These are phyloP conservation scores for Mucor velutinosus DNA, from an alignment of 371 early-diverging fungal species.

Conservation along the genomic window DNA sequence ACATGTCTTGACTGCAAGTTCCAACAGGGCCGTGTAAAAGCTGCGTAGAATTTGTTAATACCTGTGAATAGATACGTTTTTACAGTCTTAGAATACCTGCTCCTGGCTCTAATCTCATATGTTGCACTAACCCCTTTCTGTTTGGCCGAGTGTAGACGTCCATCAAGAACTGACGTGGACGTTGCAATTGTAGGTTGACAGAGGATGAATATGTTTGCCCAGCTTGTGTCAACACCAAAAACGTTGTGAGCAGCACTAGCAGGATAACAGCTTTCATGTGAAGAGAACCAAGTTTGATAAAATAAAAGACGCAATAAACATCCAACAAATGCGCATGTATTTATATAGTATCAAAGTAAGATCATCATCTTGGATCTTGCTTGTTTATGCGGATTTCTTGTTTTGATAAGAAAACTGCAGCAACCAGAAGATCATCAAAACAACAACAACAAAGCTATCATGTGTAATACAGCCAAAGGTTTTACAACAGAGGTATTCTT, in stretches of 20 bases:
- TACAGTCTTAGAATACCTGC: neutral
- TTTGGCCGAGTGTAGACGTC: neutral
- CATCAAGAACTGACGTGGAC: neutral
- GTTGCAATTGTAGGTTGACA: neutral
- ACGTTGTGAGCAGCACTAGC: neutral
- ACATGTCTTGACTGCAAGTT: neutral
- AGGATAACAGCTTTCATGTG: neutral
- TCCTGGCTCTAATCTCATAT: neutral
- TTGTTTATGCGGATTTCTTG: neutral
- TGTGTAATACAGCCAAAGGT: neutral
- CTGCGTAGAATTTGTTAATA: neutral
- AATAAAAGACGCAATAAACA: neutral
- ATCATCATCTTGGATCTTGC: neutral
- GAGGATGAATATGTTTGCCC: neutral
- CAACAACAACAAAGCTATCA: neutral
- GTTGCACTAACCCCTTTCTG: neutral
- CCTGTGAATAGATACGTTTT: no score
- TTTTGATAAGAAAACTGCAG: neutral
- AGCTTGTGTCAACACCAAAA: neutral
- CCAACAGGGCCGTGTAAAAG: neutral
- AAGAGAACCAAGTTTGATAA: neutral
- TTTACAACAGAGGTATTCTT: neutral
- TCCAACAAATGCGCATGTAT: neutral
- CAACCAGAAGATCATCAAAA: neutral
- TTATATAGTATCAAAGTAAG: neutral